Conservation (phyloP, 2,329 filamentous ascomycete genomes). For the Fusarium sp. region DNA sequence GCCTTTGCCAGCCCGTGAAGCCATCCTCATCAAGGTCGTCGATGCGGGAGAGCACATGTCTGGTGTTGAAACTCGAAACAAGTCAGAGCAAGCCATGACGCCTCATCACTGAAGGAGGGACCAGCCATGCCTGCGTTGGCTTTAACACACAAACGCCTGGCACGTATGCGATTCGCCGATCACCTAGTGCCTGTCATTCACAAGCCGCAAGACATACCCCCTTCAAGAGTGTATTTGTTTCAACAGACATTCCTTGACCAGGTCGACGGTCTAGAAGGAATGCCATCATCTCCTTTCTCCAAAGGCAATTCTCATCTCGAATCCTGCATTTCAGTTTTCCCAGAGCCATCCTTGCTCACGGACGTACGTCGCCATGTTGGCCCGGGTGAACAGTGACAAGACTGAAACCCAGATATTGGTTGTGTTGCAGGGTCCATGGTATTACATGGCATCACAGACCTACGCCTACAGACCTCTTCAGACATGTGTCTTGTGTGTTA, state of each 20-base stretch:
- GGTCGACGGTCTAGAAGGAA: slow-evolving; percentile 3
- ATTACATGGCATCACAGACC: slow-evolving; percentile 8
- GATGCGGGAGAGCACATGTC: neutral
- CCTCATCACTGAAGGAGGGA: neutral
- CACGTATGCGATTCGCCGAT: slow-evolving; percentile 5
- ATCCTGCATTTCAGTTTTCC: neutral
- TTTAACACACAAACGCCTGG: slow-evolving; percentile 12
- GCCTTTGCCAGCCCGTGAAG: slow-evolving; percentile 2
- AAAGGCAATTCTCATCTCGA: slow-evolving; percentile 1
- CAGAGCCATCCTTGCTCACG: neutral
- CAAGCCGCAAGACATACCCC: neutral
- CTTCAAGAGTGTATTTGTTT: slow-evolving; percentile 22
- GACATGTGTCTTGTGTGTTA: neutral
- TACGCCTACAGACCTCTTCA: neutral
- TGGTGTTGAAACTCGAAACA: slow-evolving; percentile 26
- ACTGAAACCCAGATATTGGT: neutral
- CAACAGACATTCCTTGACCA: slow-evolving; percentile 26
- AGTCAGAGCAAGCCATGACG: slow-evolving; percentile 1
- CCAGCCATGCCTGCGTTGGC: neutral
- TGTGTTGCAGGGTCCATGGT: neutral
- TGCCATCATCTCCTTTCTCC: neutral
- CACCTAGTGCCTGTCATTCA: neutral
- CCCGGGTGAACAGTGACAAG: neutral
- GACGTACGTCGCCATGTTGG: neutral
- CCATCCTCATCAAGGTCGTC: slow-evolving; percentile 4